These are phyloP conservation scores for Macrocybe gigantea DNA, from an alignment of 768 basidiomycete species.

Conservation along the genomic window DNA sequence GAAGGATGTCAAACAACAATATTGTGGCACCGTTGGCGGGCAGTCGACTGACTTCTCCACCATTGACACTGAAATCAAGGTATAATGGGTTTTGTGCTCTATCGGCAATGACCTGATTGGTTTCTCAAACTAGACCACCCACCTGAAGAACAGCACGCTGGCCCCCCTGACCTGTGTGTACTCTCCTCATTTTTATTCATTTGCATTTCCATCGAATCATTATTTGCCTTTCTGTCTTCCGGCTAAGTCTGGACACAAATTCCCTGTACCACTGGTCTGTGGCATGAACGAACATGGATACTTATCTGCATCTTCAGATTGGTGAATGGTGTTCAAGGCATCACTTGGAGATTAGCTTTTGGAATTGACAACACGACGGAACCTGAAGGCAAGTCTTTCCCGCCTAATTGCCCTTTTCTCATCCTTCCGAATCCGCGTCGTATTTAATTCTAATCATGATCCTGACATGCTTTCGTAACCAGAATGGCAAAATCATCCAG, in stretches of 20 bases:
- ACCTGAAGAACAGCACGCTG: slow-evolving; percentile 47
- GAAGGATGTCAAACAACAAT: slow-evolving; percentile 41
- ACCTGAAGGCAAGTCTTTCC: slow-evolving; percentile 44
- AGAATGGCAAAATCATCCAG: slow-evolving; percentile 59
- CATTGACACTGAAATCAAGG: slow-evolving; percentile 59
- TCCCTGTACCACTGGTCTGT: slow-evolving; percentile 3
- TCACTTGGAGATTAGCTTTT: slow-evolving; percentile 61
- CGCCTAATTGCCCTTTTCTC: not conserved
- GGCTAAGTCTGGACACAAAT: slow-evolving; percentile 8
- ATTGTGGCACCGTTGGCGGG: slow-evolving; percentile 60
- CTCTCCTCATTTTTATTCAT: slow-evolving; percentile 1
- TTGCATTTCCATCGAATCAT: slow-evolving; percentile 5
- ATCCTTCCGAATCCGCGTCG: not conserved
- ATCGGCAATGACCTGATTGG: slow-evolving; percentile 1
- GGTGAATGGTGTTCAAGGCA: slow-evolving; percentile 53
- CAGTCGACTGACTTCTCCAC: slow-evolving; percentile 52
- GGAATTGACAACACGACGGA: slow-evolving; percentile 43
- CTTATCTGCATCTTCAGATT: slow-evolving; percentile 24
- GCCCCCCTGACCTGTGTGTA: slow-evolving; percentile 58
- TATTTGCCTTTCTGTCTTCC: slow-evolving; percentile 10
- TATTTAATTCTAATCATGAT: not conserved
- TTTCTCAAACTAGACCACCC: slow-evolving; percentile 30
- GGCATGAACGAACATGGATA: slow-evolving; percentile 1
- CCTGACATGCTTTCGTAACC: slow-evolving; percentile 4
- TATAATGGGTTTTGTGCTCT: slow-evolving; percentile 8